Evolutionary conservation across 2,329 filamentous ascomycete genomes (phyloP).

Genomic region (Talaromyces sp.): DNA sequence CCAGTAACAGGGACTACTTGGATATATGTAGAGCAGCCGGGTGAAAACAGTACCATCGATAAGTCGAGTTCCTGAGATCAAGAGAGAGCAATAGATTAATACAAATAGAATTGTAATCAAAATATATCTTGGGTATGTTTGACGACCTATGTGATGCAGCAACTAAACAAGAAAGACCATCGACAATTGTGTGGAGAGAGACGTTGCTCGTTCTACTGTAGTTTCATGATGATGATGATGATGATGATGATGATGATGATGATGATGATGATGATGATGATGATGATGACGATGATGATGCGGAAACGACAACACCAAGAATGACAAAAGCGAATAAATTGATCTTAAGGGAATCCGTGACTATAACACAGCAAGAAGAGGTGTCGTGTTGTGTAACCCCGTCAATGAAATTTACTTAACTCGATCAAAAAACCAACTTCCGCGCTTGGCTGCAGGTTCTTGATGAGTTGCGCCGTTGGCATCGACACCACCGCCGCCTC

Average conservation of each 20-base stretch:
- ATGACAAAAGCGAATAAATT: neutral
- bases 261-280: neutral
- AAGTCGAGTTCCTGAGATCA: too few relatives aligned
- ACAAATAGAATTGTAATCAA: neutral
- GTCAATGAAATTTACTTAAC: constrained; percentile 31
- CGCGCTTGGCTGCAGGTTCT: constrained; percentile 61
- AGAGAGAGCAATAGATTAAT: neutral
- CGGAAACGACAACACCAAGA: neutral
- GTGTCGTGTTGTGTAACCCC: neutral
- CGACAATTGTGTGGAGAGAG: neutral
- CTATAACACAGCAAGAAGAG: neutral
- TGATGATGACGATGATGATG: neutral
- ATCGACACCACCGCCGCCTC: constrained; percentile 46
- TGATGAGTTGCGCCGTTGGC: constrained; percentile 60
- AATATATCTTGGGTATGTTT: constrained; percentile 9
- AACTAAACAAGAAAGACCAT: neutral
- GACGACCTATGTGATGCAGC: constrained; percentile 5
- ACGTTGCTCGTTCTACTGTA: neutral
- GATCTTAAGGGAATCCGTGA: neutral
- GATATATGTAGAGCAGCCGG: too few relatives aligned
- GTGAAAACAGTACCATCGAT: neutral
- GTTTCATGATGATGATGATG: neutral
- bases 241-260: neutral
- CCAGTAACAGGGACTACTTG: neutral
- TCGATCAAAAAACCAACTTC: constrained; percentile 52